These are phyloP conservation scores for Fragosphaeria purpurea DNA, from an alignment of 2,329 filamentous ascomycete species.

Conservation along the genomic window DNA sequence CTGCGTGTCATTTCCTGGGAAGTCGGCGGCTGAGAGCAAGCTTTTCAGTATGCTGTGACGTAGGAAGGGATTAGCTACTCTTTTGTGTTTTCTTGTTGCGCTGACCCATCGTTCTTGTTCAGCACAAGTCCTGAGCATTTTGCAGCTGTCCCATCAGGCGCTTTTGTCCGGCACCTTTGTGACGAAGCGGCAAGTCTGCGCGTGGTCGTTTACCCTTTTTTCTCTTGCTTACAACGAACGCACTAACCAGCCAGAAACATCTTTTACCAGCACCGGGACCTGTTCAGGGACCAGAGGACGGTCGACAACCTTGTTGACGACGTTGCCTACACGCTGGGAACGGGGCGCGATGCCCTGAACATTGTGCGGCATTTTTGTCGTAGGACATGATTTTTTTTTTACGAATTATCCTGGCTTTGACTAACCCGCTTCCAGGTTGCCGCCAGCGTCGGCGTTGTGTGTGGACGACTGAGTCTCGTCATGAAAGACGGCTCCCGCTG, in stretches of 20 bases:
- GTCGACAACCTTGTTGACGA: slow-evolving; percentile 68
- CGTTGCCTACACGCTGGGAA: slow-evolving; percentile 57
- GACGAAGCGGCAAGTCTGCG: slow-evolving; percentile 46
- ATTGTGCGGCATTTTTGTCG: slow-evolving; percentile 39
- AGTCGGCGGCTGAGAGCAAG: slow-evolving; percentile 34
- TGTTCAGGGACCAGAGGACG: slow-evolving; percentile 58
- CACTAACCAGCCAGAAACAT: slow-evolving; percentile 49
- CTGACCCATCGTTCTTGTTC: slow-evolving; percentile 3
- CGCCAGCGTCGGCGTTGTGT: slow-evolving; percentile 60
- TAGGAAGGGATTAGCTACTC: too few relatives aligned
- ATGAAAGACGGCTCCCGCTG: slow-evolving; percentile 18
- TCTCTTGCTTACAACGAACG: neutral
- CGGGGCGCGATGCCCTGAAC: slow-evolving; percentile 56
- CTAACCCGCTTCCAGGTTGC: slow-evolving; percentile 43
- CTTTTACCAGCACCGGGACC: slow-evolving; percentile 64
- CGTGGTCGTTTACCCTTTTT: too few relatives aligned
- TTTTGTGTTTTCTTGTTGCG: neutral
- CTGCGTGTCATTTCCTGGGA: slow-evolving; percentile 34
- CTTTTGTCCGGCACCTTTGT: slow-evolving; percentile 42
- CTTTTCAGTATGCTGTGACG: slow-evolving; percentile 37
- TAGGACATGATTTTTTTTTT: too few relatives aligned
- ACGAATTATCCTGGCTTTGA: too few relatives aligned
- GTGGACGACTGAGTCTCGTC: slow-evolving; percentile 42
- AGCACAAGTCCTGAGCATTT: slow-evolving; percentile 49
- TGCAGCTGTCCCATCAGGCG: slow-evolving; percentile 51